These are phyloP conservation scores for Saccharomyces pastorianus DNA, from an alignment of 1,139 yeast genomes.

Conservation along the genomic window DNA sequence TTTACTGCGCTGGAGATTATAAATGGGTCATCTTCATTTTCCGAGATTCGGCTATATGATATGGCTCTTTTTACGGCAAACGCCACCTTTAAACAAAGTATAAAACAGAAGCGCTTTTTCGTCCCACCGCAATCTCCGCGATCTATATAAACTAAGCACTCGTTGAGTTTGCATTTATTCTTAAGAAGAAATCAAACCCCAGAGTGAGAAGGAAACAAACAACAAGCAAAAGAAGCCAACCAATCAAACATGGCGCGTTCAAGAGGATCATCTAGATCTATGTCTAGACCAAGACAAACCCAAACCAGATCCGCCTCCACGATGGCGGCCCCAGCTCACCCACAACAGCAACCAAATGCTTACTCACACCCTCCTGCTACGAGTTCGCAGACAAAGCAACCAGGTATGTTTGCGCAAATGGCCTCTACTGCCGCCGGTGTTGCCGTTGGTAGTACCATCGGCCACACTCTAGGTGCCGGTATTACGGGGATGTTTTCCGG, in stretches of 20 bases:
- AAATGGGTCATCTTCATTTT: background rate
- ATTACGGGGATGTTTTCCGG: slow-evolving; percentile 84
- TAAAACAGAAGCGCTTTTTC: background rate
- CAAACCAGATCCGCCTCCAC: slow-evolving; percentile 72
- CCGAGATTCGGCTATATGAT: background rate
- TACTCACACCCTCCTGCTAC: slow-evolving; percentile 34
- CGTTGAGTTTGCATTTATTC: background rate
- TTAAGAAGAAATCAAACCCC: background rate
- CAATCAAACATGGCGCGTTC: slow-evolving; percentile 43
- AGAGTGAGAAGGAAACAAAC: background rate
- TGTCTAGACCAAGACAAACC: slow-evolving; percentile 36
- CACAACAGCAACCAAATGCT: slow-evolving; percentile 30
- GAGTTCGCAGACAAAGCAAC: slow-evolving; percentile 49
- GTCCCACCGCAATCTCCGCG: background rate
- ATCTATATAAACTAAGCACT: background rate
- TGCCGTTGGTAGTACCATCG: slow-evolving; percentile 94
- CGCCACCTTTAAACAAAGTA: background rate
- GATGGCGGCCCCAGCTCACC: slow-evolving; percentile 48
- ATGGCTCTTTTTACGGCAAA: background rate
- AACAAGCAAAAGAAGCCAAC: background rate
- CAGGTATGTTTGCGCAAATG: slow-evolving; percentile 94
- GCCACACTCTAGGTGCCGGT: slow-evolving; percentile 95
- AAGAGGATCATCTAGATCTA: slow-evolving; percentile 40
- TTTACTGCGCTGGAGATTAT: background rate
- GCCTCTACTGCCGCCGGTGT: slow-evolving; percentile 99